These are phyloP conservation scores for Gossypium anomalum DNA, from an alignment of 345 rosid species.

Conservation along the genomic window DNA sequence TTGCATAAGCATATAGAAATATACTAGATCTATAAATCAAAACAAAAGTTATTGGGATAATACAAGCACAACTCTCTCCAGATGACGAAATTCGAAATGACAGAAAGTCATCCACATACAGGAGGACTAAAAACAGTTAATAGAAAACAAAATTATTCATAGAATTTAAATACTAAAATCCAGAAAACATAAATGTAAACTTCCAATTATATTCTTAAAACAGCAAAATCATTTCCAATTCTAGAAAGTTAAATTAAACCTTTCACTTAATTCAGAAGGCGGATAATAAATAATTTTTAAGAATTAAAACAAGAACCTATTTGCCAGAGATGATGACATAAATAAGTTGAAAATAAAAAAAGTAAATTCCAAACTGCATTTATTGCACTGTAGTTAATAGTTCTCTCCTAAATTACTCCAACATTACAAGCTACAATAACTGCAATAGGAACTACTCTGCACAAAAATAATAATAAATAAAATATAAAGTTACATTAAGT, in stretches of 20 bases:
- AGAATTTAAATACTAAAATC: conserved; percentile 1
- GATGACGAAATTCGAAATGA: not conserved
- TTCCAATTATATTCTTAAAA: not conserved
- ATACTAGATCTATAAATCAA: conserved; percentile 14
- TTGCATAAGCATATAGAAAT: conserved; percentile 7
- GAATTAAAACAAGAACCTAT: not conserved
- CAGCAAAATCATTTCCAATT: not conserved
- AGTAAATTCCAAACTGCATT: conserved; percentile 9
- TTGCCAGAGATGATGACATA: not conserved
- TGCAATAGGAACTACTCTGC: not conserved
- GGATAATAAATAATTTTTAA: not conserved
- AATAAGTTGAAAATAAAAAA: not conserved
- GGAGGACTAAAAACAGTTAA: not conserved
- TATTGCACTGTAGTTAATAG: not conserved
- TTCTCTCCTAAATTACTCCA: conserved; percentile 8
- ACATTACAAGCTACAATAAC: conserved; percentile 3
- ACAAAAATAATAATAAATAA: not conserved
- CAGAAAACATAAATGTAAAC: not conserved
- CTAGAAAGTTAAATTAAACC: not conserved
- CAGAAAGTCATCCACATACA: not conserved
- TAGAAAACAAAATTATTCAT: not conserved
- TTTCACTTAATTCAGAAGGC: not conserved
- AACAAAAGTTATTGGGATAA: conserved; percentile 1
- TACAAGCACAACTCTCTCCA: not conserved
- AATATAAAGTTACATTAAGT: not conserved